Evolutionary conservation across 1,284 basidiomycete species (phyloP).

Genomic region (Ceratobasidium sp.): DNA sequence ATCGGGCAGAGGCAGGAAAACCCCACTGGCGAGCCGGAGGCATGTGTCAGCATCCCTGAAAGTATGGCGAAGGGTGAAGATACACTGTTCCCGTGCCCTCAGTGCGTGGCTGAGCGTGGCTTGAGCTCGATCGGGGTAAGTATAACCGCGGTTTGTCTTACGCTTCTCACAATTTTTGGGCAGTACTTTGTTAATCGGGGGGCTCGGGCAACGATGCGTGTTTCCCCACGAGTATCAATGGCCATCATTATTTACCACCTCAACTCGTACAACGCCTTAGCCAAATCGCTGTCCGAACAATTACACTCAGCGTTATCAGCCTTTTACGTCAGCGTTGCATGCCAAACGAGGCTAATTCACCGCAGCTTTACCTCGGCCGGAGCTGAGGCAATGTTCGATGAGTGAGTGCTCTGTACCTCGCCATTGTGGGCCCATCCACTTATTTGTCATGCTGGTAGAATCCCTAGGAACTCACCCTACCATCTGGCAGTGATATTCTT

Average conservation of each 20-base stretch:
- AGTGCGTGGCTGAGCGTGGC: background rate
- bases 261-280: background rate
- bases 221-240: background rate
- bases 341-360: slow-evolving; percentile 5
- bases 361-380: background rate
- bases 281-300: background rate
- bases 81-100: background rate
- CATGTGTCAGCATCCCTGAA: slow-evolving; percentile 12
- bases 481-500: slow-evolving; percentile 12
- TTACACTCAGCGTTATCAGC: background rate
- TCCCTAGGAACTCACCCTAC: background rate
- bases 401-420: background rate
- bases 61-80: background rate
- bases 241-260: slow-evolving; percentile 11
- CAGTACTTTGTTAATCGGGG: slow-evolving; percentile 25
- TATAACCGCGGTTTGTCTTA: background rate
- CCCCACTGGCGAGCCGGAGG: background rate
- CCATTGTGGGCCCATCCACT: too few species aligned
- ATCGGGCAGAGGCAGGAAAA: slow-evolving; percentile 2
- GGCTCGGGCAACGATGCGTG: slow-evolving; percentile 1
- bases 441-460: too few species aligned
- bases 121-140: background rate
- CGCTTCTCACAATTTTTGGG: background rate
- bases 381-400: slow-evolving; percentile 1
- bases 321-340: slow-evolving; percentile 5